These are phyloP conservation scores for Fusarium chaquense DNA, from an alignment of 2,329 filamentous ascomycete species.

Conservation along the genomic window DNA sequence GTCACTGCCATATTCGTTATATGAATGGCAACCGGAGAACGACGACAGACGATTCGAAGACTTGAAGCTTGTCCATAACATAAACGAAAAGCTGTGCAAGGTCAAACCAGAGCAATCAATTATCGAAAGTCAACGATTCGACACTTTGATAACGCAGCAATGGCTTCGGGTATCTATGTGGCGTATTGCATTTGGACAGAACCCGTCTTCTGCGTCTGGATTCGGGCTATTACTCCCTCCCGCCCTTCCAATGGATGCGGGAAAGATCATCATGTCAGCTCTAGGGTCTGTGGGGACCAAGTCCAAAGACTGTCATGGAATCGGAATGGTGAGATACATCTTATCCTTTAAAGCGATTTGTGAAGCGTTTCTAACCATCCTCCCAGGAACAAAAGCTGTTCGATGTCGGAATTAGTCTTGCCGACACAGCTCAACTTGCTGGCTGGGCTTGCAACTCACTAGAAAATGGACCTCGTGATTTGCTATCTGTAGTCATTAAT, in stretches of 20 bases:
- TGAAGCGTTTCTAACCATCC: fast-evolving
- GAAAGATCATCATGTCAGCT: constrained; percentile 47
- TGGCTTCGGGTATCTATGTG: constrained; percentile 52
- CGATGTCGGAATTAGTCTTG: constrained; percentile 49
- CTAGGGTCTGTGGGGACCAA: constrained; percentile 44
- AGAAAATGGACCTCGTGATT: constrained; percentile 47
- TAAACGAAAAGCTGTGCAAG: constrained; percentile 47
- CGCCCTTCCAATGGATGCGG: constrained; percentile 49
- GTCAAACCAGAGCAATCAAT: constrained; percentile 48
- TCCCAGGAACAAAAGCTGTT: constrained; percentile 51
- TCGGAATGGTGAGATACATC: constrained; percentile 45
- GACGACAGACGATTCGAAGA: constrained; percentile 38
- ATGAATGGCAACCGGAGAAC: constrained; percentile 48
- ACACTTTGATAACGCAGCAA: constrained; percentile 51
- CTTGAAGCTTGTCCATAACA: constrained; percentile 41
- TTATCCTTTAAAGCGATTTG: fast-evolving
- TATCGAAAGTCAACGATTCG: constrained; percentile 51
- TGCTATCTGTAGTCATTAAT: constrained; percentile 47
- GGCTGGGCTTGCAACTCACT: constrained; percentile 38
- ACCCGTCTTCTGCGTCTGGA: constrained; percentile 38
- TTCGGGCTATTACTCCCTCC: constrained; percentile 38
- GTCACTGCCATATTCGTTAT: constrained; percentile 46
- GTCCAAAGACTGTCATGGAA: constrained; percentile 51
- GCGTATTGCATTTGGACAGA: constrained; percentile 48
- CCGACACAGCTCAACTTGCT: constrained; percentile 45